These are phyloP conservation scores for Phaeosphaeriaceae sp. DNA, from an alignment of 2,329 filamentous ascomycete genomes.

Conservation along the genomic window DNA sequence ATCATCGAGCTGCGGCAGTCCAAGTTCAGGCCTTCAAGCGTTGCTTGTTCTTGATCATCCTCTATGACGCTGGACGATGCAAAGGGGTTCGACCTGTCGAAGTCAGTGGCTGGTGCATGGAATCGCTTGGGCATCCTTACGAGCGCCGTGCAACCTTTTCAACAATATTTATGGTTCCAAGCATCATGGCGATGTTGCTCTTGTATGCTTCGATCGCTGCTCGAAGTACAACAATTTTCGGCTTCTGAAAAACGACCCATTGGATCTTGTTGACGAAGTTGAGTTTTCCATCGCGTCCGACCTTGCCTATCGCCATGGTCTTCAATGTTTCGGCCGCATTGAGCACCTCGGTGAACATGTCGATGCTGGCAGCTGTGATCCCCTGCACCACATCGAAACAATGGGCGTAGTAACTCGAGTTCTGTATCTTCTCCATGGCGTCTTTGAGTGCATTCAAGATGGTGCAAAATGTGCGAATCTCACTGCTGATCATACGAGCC, in stretches of 20 bases:
- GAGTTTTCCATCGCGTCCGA: constrained; percentile 23
- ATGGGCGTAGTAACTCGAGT: constrained; percentile 23
- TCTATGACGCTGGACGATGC: constrained; percentile 2
- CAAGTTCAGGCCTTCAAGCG: constrained; percentile 21
- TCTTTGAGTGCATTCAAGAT: constrained; percentile 25
- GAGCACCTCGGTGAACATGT: constrained; percentile 32
- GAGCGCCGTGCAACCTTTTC: constrained; percentile 21
- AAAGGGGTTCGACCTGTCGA: background rate
- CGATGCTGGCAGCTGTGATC: constrained; percentile 24
- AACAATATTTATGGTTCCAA: constrained; percentile 29
- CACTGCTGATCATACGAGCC: constrained; percentile 26
- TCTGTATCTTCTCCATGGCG: constrained; percentile 20
- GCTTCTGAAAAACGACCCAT: constrained; percentile 30
- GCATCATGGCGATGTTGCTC: constrained; percentile 28
- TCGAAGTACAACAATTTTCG: constrained; percentile 23
- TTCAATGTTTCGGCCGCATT: constrained; percentile 16
- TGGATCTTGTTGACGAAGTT: constrained; percentile 18
- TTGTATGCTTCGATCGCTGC: constrained; percentile 32
- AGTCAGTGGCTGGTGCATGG: background rate
- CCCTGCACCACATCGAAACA: constrained; percentile 24
- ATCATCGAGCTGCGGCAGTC: constrained; percentile 24
- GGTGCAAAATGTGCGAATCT: constrained; percentile 27
- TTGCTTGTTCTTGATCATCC: constrained; percentile 20
- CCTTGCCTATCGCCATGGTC: constrained; percentile 20
- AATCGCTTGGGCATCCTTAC: constrained; percentile 7